Evolutionary conservation across 305 asterid species (phyloP), one percentile per base, ranked within the genome.

Genomic region (Fraxinus xanthoxyloides): DNA sequence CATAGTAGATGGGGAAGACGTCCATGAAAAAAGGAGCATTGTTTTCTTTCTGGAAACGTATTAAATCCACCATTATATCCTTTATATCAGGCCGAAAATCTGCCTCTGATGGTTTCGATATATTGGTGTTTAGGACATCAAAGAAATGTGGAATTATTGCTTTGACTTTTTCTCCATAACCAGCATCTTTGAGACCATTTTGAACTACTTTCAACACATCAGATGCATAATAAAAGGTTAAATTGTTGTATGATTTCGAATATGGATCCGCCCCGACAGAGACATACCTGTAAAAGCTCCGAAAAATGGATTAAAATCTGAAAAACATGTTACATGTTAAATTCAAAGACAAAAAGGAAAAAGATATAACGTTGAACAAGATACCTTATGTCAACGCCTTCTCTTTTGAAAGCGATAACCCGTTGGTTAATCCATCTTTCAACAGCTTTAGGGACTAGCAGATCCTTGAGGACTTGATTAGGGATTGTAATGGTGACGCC

Each of bases 401-500:
- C 30, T 3, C 34, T 51, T 51, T 36, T 7, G 30, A 35, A 31
- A 59, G 13, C 3, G 7, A 23, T 28, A 26, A 76, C 5, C 32
- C 54, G 56, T 3, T 13, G 12, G 65, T 79, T 70, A 78, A 86
- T 3, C 84, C 86, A 88, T 1, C 0, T 9, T 0, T 6, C 1
- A 2, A 59, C 74, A 0, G 17, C 2, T 9, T 17, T 28, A 0
- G 19, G 3, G 56, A 4, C 6, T 13, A 31, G 7, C 2, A 70
- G 8, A 78, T 23, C 4, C 7, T 46, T 0, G 7, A 85, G 26
- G 26, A 7, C 17, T 8, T 63, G 78, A 9, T 85, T 84, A 4
- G 90, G 88, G 48, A 88, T 13, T 13, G 88, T 69, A 32, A 84
- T 13, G 4, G 84, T 77, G 75, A 89, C 0, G 4, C 70, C 77